Conservation (phyloP, 768 basidiomycete species). For the Russula sp. region DNA sequence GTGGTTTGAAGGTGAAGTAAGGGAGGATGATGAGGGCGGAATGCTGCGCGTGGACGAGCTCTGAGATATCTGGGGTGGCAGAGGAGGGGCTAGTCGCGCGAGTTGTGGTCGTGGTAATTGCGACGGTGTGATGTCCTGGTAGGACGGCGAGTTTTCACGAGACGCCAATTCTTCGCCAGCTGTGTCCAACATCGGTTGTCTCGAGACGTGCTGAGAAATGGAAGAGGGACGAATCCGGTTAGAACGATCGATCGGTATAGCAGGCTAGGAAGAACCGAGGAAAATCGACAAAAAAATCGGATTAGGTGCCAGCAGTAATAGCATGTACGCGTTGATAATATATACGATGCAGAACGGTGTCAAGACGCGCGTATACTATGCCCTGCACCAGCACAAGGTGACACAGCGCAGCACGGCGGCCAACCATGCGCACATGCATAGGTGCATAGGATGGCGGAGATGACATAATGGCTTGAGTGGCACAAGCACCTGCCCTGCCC, state of each 20-base stretch:
- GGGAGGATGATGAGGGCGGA: conserved; percentile 9
- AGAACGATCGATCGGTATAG: not conserved
- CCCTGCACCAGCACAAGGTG: no score
- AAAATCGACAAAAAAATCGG: not conserved
- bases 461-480: no score
- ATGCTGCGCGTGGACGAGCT: conserved; percentile 15
- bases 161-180: not conserved
- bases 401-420: no score
- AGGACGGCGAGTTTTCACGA: not conserved
- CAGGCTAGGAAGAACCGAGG: not conserved
- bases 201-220: conserved; percentile 1
- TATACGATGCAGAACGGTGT: no score
- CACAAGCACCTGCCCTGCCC: no score
- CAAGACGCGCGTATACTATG: no score
- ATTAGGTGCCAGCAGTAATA: not conserved
- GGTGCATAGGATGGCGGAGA: no score
- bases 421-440: no score
- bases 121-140: not conserved
- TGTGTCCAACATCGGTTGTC: not conserved
- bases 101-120: not conserved
- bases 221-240: not conserved
- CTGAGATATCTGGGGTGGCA: conserved; percentile 2
- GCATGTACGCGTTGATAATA: no score
- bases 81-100: not conserved
- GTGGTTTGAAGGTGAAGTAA: not conserved